phyloP scores from a whole-genome alignment of 2,329 filamentous ascomycete species.

The Biscogniauxia marginata region DNA sequence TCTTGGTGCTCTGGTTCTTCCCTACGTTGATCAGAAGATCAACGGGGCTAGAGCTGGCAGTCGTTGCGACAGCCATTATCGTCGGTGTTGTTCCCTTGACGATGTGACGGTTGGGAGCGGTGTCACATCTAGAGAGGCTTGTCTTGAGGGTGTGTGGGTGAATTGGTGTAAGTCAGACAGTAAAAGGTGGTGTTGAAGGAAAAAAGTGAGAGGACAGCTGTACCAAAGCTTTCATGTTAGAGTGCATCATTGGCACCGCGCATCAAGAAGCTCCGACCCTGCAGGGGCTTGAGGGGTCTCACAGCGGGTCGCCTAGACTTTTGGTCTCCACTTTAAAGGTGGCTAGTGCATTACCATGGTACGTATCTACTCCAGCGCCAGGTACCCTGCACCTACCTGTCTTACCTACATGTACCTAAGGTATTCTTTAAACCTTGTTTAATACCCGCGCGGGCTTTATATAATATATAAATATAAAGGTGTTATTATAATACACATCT shows the following conservation, averaged over 20 bases:
- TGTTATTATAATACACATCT: no score
- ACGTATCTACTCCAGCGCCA: no score
- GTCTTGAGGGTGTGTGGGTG: not conserved
- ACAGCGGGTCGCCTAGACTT: not conserved
- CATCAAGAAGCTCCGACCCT: slow-evolving; percentile 14
- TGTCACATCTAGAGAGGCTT: slow-evolving; percentile 26
- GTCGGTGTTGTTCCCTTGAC: slow-evolving; percentile 29
- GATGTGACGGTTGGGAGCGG: slow-evolving; percentile 19
- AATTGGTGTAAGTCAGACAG: not conserved
- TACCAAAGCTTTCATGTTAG: not conserved
- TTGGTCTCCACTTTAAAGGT: not conserved
- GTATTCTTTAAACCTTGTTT: no score
- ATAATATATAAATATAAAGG: no score
- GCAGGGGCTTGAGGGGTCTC: slow-evolving; percentile 7
- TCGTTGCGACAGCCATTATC: slow-evolving; percentile 39
- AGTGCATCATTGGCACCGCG: slow-evolving; percentile 12
- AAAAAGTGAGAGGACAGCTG: not conserved
- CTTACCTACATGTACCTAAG: no score
- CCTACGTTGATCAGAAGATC: slow-evolving; percentile 65
- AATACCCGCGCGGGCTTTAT: no score
- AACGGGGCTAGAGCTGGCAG: slow-evolving; percentile 28
- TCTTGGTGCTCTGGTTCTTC: slow-evolving; percentile 77
- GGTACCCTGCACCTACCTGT: no score
- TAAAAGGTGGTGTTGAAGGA: not conserved
- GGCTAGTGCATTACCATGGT: no score